Evolutionary conservation across 2,329 filamentous ascomycete species (phyloP), one percentile per base, ranked within the genome.

Genomic region (Pseudogymnoascus sp.): DNA sequence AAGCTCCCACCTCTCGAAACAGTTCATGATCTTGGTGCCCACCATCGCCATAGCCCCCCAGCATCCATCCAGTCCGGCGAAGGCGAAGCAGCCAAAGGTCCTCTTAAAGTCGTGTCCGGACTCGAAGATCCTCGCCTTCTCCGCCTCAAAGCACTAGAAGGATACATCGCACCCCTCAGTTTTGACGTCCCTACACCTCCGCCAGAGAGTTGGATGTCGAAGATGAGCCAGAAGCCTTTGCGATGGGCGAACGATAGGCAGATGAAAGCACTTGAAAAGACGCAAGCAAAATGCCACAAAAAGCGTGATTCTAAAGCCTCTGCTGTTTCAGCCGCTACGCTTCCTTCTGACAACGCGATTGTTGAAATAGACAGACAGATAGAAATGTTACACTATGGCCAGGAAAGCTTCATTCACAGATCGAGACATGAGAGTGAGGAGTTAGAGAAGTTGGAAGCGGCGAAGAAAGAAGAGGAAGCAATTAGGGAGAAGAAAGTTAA

Each of bases 91-190:
- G 16, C 19, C 4, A 36, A 36, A 9, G 28, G 16, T 8, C 41
- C 39, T 19, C 38, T 28, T 19, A 61, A 66, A 23, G 12, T 38
- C 8, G 28, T 23, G 12, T 41, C 33, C 3, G 22, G 28, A 5
- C 23, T 25, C 30, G 60, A 64, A 35, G 69, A 70, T 62, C 63
- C 67, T 2, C 59, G 67, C 3, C 58, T 69, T 35, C 55, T 67
- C 8, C 62, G 68, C 12, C 55, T 69, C 14, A 30, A 61, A 5
- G 67, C 69, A 3, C 49, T 70, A 30, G 55, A 65, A 30, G 64
- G 65, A 3, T 68, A 66, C 49, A 66, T 68, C 14, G 62, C 64
- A 25, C 68, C 67, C 2, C 61, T 70, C 3, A 61, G 65, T 9
- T 70, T 70, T 42, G 64, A 70, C 23, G 62, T 68, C 6, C 61